Conservation (phyloP, 495 filamentous ascomycete genomes). For the Hypoxylon trugodes region DNA sequence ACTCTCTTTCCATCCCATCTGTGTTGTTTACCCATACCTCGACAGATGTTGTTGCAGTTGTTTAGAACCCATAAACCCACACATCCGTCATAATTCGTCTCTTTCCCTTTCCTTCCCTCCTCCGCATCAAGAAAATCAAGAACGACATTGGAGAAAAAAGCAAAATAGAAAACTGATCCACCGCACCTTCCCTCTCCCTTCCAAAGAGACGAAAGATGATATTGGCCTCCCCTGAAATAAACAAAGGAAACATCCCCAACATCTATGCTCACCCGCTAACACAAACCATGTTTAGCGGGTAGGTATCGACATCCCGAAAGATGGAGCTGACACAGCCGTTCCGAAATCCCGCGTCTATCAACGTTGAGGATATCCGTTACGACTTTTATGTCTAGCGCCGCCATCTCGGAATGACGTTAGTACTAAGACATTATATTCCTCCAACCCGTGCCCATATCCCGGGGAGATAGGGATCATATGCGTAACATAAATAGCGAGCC, state of each 20-base stretch:
- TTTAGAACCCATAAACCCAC: too few species aligned
- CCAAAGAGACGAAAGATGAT: slow-evolving; percentile 30
- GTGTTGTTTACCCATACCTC: neutral
- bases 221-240: slow-evolving; percentile 16
- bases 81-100: slow-evolving; percentile 23
- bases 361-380: neutral
- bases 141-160: slow-evolving; percentile 25
- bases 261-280: slow-evolving; percentile 15
- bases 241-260: slow-evolving; percentile 27
- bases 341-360: neutral
- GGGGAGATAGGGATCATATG: slow-evolving; percentile 29
- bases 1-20: too few species aligned
- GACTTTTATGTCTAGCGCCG: slow-evolving; percentile 8
- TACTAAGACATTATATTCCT: slow-evolving; percentile 38
- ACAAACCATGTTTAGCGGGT: too few species aligned
- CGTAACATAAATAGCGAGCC: slow-evolving; percentile 13
- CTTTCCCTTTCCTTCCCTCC: slow-evolving; percentile 12
- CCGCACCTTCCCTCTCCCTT: slow-evolving; percentile 10
- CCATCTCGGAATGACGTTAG: slow-evolving; percentile 13
- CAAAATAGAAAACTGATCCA: neutral
- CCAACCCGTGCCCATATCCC: slow-evolving; percentile 13
- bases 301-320: slow-evolving; percentile 18
- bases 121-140: slow-evolving; percentile 19
- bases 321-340: neutral
- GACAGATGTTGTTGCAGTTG: slow-evolving; percentile 32